Conservation (phyloP, 1,139 yeast species). For the Maudiozyma humilis region DNA sequence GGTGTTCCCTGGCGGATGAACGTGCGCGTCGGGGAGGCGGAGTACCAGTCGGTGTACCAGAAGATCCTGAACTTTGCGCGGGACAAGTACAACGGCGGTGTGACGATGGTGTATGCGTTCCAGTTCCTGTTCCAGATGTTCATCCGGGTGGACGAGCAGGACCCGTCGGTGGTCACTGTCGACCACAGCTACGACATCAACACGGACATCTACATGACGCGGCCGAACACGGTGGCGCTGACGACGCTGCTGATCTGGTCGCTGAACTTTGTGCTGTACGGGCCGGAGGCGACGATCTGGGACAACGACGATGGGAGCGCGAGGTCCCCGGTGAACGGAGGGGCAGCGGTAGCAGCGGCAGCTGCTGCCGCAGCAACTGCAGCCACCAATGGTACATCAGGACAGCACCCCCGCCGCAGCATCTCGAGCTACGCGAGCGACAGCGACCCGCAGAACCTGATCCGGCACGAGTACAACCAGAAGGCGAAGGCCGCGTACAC, state of each 20-base stretch:
- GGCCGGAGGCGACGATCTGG: conserved; percentile 46
- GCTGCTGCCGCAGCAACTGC: background rate
- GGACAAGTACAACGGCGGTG: conserved; percentile 34
- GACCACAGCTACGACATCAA: conserved; percentile 38
- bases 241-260: conserved; percentile 52
- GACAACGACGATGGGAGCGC: conserved; percentile 24
- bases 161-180: conserved; percentile 10
- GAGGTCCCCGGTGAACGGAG: too few species aligned
- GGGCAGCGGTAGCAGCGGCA: conserved; percentile 4
- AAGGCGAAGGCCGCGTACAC: conserved; percentile 13
- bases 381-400: conserved; percentile 3
- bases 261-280: conserved; percentile 43
- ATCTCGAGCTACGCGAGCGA: conserved; percentile 1
- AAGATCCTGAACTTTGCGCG: conserved; percentile 34
- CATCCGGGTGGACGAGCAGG: conserved; percentile 37
- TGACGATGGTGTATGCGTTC: conserved; percentile 56
- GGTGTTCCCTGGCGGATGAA: conserved; percentile 83
- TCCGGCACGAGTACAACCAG: conserved; percentile 4
- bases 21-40: conserved; percentile 54
- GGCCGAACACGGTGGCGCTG: conserved; percentile 49
- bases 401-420: conserved; percentile 9
- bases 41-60: conserved; percentile 43
- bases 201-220: conserved; percentile 46
- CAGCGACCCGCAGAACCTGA: conserved; percentile 28
- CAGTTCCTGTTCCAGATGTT: conserved; percentile 55